Conservation (phyloP, 352 stramenopile species). For the Pythium utonaiense region DNA sequence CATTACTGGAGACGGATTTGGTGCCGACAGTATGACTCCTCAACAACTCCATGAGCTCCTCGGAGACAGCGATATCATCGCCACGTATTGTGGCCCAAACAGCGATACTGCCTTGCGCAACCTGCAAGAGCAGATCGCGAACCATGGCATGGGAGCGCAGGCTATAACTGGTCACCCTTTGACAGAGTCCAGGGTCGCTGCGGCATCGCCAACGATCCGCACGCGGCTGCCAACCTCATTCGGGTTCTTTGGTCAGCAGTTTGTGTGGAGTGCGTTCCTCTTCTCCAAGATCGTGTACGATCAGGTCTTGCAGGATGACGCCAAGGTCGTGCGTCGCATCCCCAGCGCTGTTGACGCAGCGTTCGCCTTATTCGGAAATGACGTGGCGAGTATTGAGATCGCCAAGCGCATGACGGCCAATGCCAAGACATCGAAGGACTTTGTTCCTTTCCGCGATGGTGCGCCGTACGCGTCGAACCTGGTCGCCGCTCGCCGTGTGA, state of each 20-base stretch:
- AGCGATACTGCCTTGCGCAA: neutral
- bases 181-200: slow-evolving; percentile 1
- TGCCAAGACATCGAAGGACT: slow-evolving; percentile 4
- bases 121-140: slow-evolving; percentile 21
- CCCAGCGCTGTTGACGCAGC: slow-evolving; percentile 23
- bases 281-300: slow-evolving; percentile 32
- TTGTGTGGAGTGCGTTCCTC: slow-evolving; percentile 31
- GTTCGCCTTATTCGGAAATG: slow-evolving; percentile 25
- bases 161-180: slow-evolving; percentile 20
- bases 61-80: slow-evolving; percentile 4
- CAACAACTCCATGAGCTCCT: slow-evolving; percentile 17
- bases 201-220: neutral
- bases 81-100: neutral
- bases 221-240: slow-evolving; percentile 20
- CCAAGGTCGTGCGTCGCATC: slow-evolving; percentile 22
- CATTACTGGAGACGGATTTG: slow-evolving; percentile 18
- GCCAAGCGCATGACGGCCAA: slow-evolving; percentile 17
- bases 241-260: slow-evolving; percentile 24
- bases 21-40: slow-evolving; percentile 22
- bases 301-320: slow-evolving; percentile 10
- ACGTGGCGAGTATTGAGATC: slow-evolving; percentile 17
- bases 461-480: slow-evolving; percentile 25
- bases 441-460: slow-evolving; percentile 25
- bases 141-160: slow-evolving; percentile 9
- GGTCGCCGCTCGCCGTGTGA: slow-evolving; percentile 11